phyloP scores from a whole-genome alignment of 2,329 filamentous ascomycete genomes.

The Scedosporium boydii region DNA sequence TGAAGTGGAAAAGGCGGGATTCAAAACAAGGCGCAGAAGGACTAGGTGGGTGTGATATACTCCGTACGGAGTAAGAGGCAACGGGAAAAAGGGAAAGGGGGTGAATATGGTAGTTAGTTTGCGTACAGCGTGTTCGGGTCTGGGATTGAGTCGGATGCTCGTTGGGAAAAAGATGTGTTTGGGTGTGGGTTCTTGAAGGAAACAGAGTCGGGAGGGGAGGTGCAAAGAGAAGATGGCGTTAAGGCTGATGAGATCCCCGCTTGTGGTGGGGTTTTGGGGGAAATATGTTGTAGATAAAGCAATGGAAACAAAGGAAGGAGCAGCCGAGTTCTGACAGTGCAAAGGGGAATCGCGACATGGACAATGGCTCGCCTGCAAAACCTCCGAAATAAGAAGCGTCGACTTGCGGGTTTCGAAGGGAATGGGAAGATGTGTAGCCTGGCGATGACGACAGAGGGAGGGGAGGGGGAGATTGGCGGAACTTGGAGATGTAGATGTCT shows the following conservation, averaged over 20 bases:
- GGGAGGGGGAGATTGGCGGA: conserved; percentile 19
- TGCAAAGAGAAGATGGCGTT: background rate
- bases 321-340: background rate
- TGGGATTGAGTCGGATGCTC: background rate
- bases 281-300: background rate
- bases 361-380: background rate
- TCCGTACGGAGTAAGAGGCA: background rate
- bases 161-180: background rate
- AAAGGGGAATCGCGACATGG: conserved; percentile 1
- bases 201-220: background rate
- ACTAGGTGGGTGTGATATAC: background rate
- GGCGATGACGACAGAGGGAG: conserved; percentile 31
- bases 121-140: background rate
- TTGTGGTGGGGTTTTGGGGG: conserved; percentile 6
- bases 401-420: background rate
- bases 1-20: background rate
- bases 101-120: background rate
- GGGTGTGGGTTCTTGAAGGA: background rate
- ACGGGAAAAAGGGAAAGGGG: background rate
- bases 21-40: background rate
- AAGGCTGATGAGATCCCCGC: conserved; percentile 2
- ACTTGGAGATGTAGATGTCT: conserved; percentile 5
- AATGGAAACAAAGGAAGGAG: background rate
- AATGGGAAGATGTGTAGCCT: conserved; percentile 13
- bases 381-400: background rate